Base-by-base conservation (phyloP, 2,329 filamentous ascomycete genomes). In the Cordyceps militaris region DNA sequence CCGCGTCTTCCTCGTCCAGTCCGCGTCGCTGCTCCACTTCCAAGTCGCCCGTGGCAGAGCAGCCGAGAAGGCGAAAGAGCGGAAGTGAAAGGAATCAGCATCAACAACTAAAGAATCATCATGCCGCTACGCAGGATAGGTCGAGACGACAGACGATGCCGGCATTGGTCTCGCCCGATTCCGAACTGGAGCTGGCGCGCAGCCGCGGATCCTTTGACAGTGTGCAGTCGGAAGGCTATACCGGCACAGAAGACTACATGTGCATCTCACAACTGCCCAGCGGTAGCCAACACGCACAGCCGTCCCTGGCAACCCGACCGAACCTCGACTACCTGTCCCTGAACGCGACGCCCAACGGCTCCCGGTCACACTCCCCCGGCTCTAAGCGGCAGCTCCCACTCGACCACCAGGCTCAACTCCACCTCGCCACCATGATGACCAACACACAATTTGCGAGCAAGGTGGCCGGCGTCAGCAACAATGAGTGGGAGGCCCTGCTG, bases 401-500 rank as follows among this genome's bases (percentile, higher is more conserved):
- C 52, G 23, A 48, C 43, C 73, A 67, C 38, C 64, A 65, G 61
- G 63, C 56, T 50, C 56, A 34, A 58, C 58, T 43, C 5, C 61
- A 61, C n/a, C 34, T 52, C 10, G 53, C 40, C 2, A 62, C 58
- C 73, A 68, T 48, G 65, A 64, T 62, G 64, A 53, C 56, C 52
- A 36, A 63, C 60, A 61, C 44, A 3, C 60, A 61, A 16, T 42
- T 53, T 6, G 49, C 40, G 3, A 62, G 52, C 38, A 76, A 78
- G 63, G 63, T 72, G 40, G 63, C 66, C 61, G 73, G 72, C 16
- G 78, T 86, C 13, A 84, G 84, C 1, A 74, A 85, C 9, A 78
- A 84, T 0, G 89, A 94, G 64, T 96, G 91, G 91, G 91, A 96
- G 69, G 84, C 86, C 1, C 78, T 96, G 0, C 79, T 96, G 2